A percentile compares a stretch with the other conserved stretches of the same genome.
phyloP scores from a whole-genome alignment of 2,329 filamentous ascomycete species.

The Fusarium xylarioides region DNA sequence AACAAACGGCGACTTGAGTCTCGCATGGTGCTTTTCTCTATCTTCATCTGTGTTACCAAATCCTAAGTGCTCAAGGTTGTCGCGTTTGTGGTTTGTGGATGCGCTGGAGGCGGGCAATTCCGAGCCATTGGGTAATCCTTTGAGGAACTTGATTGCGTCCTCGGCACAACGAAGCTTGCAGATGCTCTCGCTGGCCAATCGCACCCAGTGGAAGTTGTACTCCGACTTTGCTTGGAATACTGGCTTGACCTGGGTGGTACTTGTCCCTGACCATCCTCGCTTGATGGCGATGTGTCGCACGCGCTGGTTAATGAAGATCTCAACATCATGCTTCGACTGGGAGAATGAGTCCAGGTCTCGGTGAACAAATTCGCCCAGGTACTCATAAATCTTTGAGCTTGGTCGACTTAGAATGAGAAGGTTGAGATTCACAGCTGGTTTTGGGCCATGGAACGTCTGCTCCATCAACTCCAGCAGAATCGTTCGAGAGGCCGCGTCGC shows the following conservation, averaged over 20 bases:
- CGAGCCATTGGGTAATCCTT: slow-evolving; percentile 33
- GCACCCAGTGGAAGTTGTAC: slow-evolving; percentile 40
- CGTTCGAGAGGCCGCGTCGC: slow-evolving; percentile 11
- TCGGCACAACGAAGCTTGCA: slow-evolving; percentile 29
- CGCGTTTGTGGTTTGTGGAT: slow-evolving; percentile 1
- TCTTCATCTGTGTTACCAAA: slow-evolving; percentile 25
- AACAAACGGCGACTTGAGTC: slow-evolving; percentile 18
- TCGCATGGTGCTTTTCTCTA: slow-evolving; percentile 21
- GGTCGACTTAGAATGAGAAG: slow-evolving; percentile 14
- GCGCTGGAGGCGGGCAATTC: background rate
- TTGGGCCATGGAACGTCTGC: slow-evolving; percentile 15
- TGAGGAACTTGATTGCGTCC: slow-evolving; percentile 27
- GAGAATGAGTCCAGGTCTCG: slow-evolving; percentile 35
- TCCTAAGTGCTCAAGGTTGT: slow-evolving; percentile 3
- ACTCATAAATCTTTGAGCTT: slow-evolving; percentile 15
- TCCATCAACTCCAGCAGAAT: slow-evolving; percentile 19
- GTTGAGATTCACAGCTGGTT: slow-evolving; percentile 13
- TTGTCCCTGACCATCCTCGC: slow-evolving; percentile 27
- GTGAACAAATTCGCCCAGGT: slow-evolving; percentile 28
- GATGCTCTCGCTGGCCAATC: slow-evolving; percentile 35
- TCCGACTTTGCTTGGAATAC: slow-evolving; percentile 34
- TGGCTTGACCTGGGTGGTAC: slow-evolving; percentile 18
- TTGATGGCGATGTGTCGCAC: slow-evolving; percentile 19
- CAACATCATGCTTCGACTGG: slow-evolving; percentile 26
- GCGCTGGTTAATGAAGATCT: slow-evolving; percentile 30